phyloP scores from a whole-genome alignment of 2,329 filamentous ascomycete genomes.

The Hirsutella rhossiliensis region DNA sequence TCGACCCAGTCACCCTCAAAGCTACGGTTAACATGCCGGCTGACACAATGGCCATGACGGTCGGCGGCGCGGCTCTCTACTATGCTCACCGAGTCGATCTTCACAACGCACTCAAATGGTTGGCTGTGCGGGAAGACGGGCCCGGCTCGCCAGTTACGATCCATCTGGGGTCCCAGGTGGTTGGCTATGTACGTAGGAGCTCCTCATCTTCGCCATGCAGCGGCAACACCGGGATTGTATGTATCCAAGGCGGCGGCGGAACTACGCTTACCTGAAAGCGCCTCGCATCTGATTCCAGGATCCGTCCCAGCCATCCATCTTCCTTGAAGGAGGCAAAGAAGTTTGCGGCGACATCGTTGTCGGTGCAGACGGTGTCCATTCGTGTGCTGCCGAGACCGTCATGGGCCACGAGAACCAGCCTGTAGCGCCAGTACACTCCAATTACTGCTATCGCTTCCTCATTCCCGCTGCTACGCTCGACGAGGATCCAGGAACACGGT shows the following conservation, averaged over 20 bases:
- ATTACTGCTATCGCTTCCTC: constrained; percentile 24
- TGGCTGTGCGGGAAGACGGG: constrained; percentile 17
- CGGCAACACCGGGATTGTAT: no score
- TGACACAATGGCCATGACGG: constrained; percentile 7
- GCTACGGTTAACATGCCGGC: constrained; percentile 1
- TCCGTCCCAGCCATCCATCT: constrained; percentile 13
- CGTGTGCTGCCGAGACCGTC: constrained; percentile 14
- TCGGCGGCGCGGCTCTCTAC: constrained; percentile 20
- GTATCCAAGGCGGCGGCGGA: background rate
- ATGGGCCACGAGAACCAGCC: constrained; percentile 14
- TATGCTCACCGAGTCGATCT: constrained; percentile 27
- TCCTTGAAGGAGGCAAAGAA: constrained; percentile 14
- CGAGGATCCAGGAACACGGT: constrained; percentile 16
- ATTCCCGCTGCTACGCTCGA: constrained; percentile 16
- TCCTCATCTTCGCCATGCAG: no score
- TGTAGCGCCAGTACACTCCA: constrained; percentile 13
- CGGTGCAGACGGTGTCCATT: constrained; percentile 32
- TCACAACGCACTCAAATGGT: constrained; percentile 20
- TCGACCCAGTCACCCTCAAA: constrained; percentile 15
- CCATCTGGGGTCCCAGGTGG: constrained; percentile 12
- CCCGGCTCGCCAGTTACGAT: constrained; percentile 13
- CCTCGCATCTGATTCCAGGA: constrained; percentile 9
- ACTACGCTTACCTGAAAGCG: no score
- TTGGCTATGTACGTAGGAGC: constrained; percentile 9
- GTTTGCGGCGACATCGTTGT: constrained; percentile 26